phyloP scores from a whole-genome alignment of 148 eudicot species.

The Euryodendron excelsum region DNA sequence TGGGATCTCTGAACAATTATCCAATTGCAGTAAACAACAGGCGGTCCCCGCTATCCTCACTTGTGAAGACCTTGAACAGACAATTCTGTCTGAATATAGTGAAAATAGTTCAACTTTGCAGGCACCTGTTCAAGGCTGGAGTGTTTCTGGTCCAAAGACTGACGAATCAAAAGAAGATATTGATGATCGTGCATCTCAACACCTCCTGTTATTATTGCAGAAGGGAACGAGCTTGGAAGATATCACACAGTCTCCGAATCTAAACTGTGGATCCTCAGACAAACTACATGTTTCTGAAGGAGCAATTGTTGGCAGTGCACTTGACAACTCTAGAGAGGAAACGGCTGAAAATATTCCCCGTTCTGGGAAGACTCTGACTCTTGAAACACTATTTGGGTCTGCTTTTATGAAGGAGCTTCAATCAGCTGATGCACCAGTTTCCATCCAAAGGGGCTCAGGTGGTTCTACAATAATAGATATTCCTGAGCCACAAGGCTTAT shows the following conservation, averaged over 20 bases:
- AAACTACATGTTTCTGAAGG: slow-evolving; percentile 23
- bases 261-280: slow-evolving; percentile 30
- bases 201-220: slow-evolving; percentile 81
- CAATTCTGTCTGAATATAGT: slow-evolving; percentile 66
- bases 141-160: slow-evolving; percentile 26
- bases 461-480: slow-evolving; percentile 42
- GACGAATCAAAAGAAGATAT: slow-evolving; percentile 33
- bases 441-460: slow-evolving; percentile 51
- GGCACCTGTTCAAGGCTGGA: slow-evolving; percentile 25
- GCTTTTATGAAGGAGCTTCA: slow-evolving; percentile 94
- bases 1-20: slow-evolving; percentile 32
- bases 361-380: slow-evolving; percentile 53
- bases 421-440: slow-evolving; percentile 68
- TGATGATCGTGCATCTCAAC: slow-evolving; percentile 66
- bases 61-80: slow-evolving; percentile 98
- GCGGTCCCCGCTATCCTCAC: slow-evolving; percentile 65
- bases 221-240: slow-evolving; percentile 39
- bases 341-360: slow-evolving; percentile 27
- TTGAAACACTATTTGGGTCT: slow-evolving; percentile 80
- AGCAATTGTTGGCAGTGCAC: slow-evolving; percentile 18
- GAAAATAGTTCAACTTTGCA: slow-evolving; percentile 35
- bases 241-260: slow-evolving; percentile 13
- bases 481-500: slow-evolving; percentile 24
- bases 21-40: slow-evolving; percentile 37
- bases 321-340: slow-evolving; percentile 30